Conservation (phyloP, 495 filamentous ascomycete genomes). For the Ramalina intermedia region DNA sequence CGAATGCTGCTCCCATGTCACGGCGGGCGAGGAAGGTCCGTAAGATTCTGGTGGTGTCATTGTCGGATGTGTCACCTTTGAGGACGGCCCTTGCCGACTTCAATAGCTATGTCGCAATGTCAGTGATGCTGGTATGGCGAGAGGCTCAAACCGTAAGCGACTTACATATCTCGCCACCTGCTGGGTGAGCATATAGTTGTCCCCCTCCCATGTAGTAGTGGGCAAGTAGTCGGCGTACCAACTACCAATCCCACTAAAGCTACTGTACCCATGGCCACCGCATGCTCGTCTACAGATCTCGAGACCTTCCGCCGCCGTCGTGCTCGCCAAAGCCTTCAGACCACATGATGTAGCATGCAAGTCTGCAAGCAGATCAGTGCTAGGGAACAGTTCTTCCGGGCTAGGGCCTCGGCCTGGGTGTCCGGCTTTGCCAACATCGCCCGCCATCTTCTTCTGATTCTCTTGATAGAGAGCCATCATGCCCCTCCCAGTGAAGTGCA, state of each 20-base stretch:
- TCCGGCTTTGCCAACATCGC: conserved; percentile 21
- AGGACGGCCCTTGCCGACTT: conserved; percentile 51
- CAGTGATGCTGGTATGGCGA: background rate
- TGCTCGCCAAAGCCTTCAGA: conserved; percentile 54
- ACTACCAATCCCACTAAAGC: conserved; percentile 51
- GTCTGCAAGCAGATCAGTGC: conserved; percentile 53
- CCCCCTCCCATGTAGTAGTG: conserved; percentile 53
- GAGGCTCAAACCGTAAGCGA: background rate
- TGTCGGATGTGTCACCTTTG: conserved; percentile 35
- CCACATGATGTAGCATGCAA: conserved; percentile 62
- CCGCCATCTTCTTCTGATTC: conserved; percentile 49
- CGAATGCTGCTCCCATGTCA: conserved; percentile 53
- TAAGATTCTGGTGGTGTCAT: conserved; percentile 45
- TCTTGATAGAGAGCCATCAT: conserved; percentile 54
- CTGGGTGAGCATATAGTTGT: conserved; percentile 69
- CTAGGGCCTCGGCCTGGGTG: conserved; percentile 41
- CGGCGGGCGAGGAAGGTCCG: conserved; percentile 41
- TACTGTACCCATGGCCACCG: conserved; percentile 60
- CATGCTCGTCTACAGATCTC: conserved; percentile 58
- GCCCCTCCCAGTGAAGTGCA: conserved; percentile 57
- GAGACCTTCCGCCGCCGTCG: conserved; percentile 51
- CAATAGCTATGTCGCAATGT: conserved; percentile 22
- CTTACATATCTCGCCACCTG: conserved; percentile 55
- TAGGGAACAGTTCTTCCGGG: conserved; percentile 48
- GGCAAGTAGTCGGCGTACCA: conserved; percentile 58